phyloP scores from a whole-genome alignment of 306 rosid species.

The Quercus cerris region DNA sequence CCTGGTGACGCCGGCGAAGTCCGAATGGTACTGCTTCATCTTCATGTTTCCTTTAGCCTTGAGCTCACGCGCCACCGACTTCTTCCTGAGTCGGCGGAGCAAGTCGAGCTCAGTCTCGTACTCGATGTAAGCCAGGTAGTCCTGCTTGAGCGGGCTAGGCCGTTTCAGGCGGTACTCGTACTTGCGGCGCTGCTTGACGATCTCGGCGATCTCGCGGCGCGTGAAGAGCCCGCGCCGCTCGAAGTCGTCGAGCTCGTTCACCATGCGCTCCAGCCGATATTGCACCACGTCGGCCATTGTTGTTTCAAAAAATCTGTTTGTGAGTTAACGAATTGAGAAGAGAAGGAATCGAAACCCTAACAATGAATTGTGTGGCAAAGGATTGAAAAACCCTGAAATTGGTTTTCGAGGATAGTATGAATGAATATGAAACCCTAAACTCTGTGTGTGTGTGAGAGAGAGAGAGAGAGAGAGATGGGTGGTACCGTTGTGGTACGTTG shows the following conservation, averaged over 20 bases:
- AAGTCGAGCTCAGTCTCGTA: conserved; percentile 53
- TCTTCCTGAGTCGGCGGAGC: conserved; percentile 45
- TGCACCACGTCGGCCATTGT: conserved; percentile 64
- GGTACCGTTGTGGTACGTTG: too few species aligned
- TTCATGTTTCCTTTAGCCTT: conserved; percentile 35
- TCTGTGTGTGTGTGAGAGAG: too few species aligned
- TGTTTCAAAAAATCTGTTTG: too few species aligned
- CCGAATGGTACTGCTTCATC: conserved; percentile 40
- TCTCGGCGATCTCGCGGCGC: conserved; percentile 48
- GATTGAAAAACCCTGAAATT: too few species aligned
- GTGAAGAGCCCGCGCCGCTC: conserved; percentile 47
- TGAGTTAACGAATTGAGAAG: too few species aligned
- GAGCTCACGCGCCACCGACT: conserved; percentile 30
- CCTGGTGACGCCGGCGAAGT: conserved; percentile 40
- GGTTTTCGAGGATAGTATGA: too few species aligned
- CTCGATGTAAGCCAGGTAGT: conserved; percentile 45
- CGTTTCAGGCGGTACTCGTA: conserved; percentile 60
- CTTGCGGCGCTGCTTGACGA: conserved; percentile 59
- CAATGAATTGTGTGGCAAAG: too few species aligned
- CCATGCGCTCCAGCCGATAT: conserved; percentile 58
- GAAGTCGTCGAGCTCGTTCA: conserved; percentile 54
- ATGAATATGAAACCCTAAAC: too few species aligned
- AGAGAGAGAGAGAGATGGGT: too few species aligned
- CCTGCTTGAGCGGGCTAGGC: conserved; percentile 57
- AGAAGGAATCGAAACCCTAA: too few species aligned